Evolutionary conservation across 352 stramenopile genomes (phyloP), one percentile per base, ranked within the genome.

Genomic region (Aphanomyces euteiches): DNA sequence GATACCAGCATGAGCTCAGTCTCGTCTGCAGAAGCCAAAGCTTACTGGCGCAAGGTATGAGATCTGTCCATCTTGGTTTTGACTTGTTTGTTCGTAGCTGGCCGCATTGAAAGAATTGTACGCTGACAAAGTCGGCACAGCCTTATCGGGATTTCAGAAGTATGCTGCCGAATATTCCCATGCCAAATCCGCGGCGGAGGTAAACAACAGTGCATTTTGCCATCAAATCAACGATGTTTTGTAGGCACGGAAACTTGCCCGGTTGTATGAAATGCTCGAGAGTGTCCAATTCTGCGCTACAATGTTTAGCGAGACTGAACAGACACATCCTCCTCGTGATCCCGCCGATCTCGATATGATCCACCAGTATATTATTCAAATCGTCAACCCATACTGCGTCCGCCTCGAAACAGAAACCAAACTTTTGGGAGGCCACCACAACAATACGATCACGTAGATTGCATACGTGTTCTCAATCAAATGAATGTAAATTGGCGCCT

Each of bases 41-140:
- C n/a, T 40, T 70, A 70, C 19, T 70, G 64, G 64, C 64, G 64
- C 48, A 70, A 70, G 64, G 64, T 70, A 69, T 58, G 50, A 19
- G 50, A 58, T 19, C 13, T 3, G 3, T 58, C 15, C 7, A 58
- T 13, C 8, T 28, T 28, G 8, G 1, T 58, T 8, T 8, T 58
- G 50, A 36, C 50, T 36, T 19, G 13, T 37, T 3, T 58, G 13
- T 58, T 58, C 36, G 36, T 70, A 70, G 64, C 64, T 63, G 21
- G 64, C 64, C 7, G 64, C 64, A 5, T 50, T 70, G 12, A 60
- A 61, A 56, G 64, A 70, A 61, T 40, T 70, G 17, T 70, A 70
- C n/a, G 8, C 34, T 2, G 43, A 70, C 36, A 70, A 70, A 12
- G 64, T 70, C 8, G n/a, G 17, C n/a, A 38, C 56, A 28, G 64